Evolutionary conservation across 495 filamentous ascomycete genomes (phyloP), one percentile per base, ranked within the genome.

Genomic region (Penicillium ucsense): DNA sequence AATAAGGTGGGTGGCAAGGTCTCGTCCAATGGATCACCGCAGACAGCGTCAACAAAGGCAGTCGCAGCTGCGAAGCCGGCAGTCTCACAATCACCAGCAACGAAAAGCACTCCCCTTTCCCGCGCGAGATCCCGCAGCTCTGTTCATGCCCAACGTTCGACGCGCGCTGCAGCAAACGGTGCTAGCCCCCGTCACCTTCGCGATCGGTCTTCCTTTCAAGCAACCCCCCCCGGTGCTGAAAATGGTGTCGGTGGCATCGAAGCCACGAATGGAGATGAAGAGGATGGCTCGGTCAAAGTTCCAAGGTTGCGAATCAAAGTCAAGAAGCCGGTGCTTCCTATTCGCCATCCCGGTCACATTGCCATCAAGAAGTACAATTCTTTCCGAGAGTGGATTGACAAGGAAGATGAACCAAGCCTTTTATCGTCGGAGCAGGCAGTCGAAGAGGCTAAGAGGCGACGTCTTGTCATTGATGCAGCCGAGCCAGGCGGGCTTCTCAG

Each of bases 401-500:
- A 65, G 27, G 77, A 75, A 11, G 70, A 74, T 49, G 53, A 59
- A 5, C 50, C 54, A 4, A 55, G 39, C 39, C 43, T 65, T 5
- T 47, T 72, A 28, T 71, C 80, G 5, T 75, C 84, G 27, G 80
- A 86, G 38, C 68, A 77, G 27, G 80, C 76, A 8, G 45, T 55
- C 33, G 61, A 66, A 32, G 79, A 82, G 51, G 79, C 78, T 8
- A 47, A 60, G 29, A 64, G 75, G 31, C 61, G 78, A 43, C 63
- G 60, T 41, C 78, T 78, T 29, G 75, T 96, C 3, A 75, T 86
- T 41, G 68, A 78, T 49, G 90, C 85, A 45, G 79, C 76, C 6
- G 71, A 85, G 56, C 79, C 83, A 29, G 87, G 86, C 29, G 88
- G 94, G 0, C 56, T 86, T 6, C 73, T 97, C 30, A 86, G 83